Percentiles rank a stretch among this genome's conserved stretches.
These are phyloP conservation scores for Nannochloris sp. DNA, from an alignment of 139 green algal species.

Conservation along the genomic window DNA sequence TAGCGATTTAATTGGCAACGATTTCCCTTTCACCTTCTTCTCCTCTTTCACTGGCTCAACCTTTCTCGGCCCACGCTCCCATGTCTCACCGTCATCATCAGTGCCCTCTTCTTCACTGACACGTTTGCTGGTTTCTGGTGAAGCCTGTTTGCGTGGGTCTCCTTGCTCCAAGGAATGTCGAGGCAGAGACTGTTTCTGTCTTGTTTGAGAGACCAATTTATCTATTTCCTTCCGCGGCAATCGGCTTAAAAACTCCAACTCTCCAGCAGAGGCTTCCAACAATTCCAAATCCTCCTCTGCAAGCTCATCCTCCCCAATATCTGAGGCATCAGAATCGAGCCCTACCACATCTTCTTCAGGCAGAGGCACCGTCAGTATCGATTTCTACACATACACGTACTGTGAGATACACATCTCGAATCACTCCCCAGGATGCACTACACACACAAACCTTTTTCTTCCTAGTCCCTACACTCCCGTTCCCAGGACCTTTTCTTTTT, in stretches of 20 bases:
- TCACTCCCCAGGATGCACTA: too few relatives aligned
- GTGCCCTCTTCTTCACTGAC: not conserved
- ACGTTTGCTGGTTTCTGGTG: conserved; percentile 4
- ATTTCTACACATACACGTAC: not conserved
- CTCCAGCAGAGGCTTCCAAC: conserved; percentile 21
- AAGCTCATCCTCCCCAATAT: conserved; percentile 8
- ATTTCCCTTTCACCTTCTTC: not conserved
- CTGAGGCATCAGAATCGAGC: not conserved
- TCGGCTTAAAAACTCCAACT: conserved; percentile 37
- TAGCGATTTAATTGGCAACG: conserved; percentile 48
- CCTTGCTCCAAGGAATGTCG: not conserved
- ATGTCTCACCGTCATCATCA: conserved; percentile 5
- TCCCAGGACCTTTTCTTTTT: too few relatives aligned
- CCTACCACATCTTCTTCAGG: not conserved
- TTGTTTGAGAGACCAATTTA: conserved; percentile 1
- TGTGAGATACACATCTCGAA: too few relatives aligned
- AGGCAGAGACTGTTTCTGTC: not conserved
- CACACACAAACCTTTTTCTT: too few relatives aligned
- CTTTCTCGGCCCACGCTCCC: not conserved
- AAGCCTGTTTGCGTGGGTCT: not conserved
- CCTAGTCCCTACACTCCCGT: too few relatives aligned
- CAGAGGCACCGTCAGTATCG: not conserved
- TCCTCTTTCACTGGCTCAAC: not conserved
- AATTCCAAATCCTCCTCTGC: conserved; percentile 54
- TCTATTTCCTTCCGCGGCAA: conserved; percentile 13